Evolutionary conservation across 1,284 basidiomycete genomes (phyloP), one percentile per base, ranked within the genome.

Genomic region (Boletus mariae): DNA sequence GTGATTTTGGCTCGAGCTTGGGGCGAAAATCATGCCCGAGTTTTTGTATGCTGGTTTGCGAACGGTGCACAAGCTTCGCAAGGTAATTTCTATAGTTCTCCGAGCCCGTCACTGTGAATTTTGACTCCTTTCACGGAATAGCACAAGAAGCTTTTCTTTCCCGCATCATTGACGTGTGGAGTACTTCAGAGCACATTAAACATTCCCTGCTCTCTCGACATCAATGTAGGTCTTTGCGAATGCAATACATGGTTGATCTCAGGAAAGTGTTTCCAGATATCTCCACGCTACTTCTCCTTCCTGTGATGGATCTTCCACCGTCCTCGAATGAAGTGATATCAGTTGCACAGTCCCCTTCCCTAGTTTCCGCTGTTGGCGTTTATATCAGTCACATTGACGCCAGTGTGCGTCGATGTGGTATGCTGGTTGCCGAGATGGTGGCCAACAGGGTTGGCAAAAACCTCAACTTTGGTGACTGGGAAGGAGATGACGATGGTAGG

Each of bases 381-480:
- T 96, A 94, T 64, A 84, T 97, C 41, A 78, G 77, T 0, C 93
- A 97, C 62, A 73, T 88, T 4, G 92, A 96, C 54, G 72, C 78
- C 4, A 78, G 82, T 2, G 79, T 97, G 12, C 85, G 95, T 2
- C 79, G 87, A n/a, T 87, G 93, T 59, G 96, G 96, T 2, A 97
- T 98, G 94, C 79, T 98, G 11, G 84, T 85, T 0, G 96, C 92
- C 0, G 96, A 99, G 69, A 73, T 89, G 47, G 78, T 90, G 12
- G 87, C 90, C 1, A 69, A 73, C 7, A 72, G 74, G 34, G 74
- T 76, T 4, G 78, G 83, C 0, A 89, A 87, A 67, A 77, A 78
- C 41, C 76, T 98, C 7, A 77, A 82, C 54, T 98, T 98, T 59
- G 84, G 80, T 0, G 81, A 79, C 40, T 98, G 96, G 96, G 86